Conservation (phyloP, 1,139 yeast species). For the Blastobotrys capitulatus region DNA sequence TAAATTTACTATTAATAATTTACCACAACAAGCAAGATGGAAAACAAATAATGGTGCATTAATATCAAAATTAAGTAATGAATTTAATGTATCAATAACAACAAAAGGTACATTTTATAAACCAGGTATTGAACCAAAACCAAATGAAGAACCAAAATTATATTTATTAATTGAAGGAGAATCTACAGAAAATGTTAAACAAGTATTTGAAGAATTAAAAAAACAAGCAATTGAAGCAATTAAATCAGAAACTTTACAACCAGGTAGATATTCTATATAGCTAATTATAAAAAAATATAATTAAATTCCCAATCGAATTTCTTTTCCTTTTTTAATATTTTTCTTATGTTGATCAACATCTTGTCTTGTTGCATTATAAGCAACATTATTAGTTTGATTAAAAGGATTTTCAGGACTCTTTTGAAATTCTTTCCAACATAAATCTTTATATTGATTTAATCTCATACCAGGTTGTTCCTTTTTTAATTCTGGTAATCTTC, state of each 20-base stretch:
- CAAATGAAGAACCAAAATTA: slow-evolving; percentile 63
- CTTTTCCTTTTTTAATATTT: slow-evolving; percentile 42
- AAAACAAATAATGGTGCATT: slow-evolving; percentile 67
- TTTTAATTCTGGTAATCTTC: slow-evolving; percentile 65
- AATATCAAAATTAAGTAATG: slow-evolving; percentile 59
- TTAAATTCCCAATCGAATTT: slow-evolving; percentile 19
- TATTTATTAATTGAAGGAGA: slow-evolving; percentile 77
- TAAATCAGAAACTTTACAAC: slow-evolving; percentile 29
- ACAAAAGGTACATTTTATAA: slow-evolving; percentile 77
- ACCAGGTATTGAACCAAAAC: slow-evolving; percentile 40
- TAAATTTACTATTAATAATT: slow-evolving; percentile 71
- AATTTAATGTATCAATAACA: slow-evolving; percentile 74
- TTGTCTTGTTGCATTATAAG: slow-evolving; percentile 55
- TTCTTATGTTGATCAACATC: slow-evolving; percentile 51
- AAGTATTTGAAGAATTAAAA: slow-evolving; percentile 62
- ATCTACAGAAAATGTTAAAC: slow-evolving; percentile 54
- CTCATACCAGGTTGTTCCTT: slow-evolving; percentile 78
- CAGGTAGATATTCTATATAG: slow-evolving; percentile 9
- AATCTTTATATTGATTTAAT: slow-evolving; percentile 69
- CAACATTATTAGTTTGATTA: slow-evolving; percentile 60
- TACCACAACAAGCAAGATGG: slow-evolving; percentile 85
- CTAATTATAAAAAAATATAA: neutral
- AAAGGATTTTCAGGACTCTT: slow-evolving; percentile 79
- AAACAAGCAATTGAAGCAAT: slow-evolving; percentile 58
- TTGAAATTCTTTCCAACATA: slow-evolving; percentile 74